Evolutionary conservation across 148 eudicot species (phyloP).

Genomic region (Pharnaceum exiguum): DNA sequence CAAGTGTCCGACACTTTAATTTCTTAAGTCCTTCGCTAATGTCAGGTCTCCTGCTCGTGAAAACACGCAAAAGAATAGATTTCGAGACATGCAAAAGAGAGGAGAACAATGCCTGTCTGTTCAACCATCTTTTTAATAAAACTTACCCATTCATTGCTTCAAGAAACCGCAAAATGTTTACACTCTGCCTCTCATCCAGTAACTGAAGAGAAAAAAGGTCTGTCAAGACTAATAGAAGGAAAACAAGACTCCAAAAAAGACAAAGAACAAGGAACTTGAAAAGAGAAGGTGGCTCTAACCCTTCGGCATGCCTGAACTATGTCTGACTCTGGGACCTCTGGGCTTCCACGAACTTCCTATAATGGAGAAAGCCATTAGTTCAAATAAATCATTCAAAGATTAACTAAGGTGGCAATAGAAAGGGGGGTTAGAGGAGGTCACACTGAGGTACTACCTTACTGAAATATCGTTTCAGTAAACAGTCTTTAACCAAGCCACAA

Average conservation of each 20-base stretch:
- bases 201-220: slow-evolving; percentile 42
- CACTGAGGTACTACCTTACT: slow-evolving; percentile 56
- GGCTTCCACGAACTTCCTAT: slow-evolving; percentile 87
- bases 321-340: slow-evolving; percentile 80
- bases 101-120: neutral
- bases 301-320: slow-evolving; percentile 94
- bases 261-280: neutral
- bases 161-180: slow-evolving; percentile 78
- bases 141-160: slow-evolving; percentile 86
- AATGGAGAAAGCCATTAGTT: slow-evolving; percentile 2
- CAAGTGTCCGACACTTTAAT: slow-evolving; percentile 78
- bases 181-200: slow-evolving; percentile 84
- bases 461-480: slow-evolving; percentile 83
- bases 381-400: slow-evolving; percentile 4
- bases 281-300: slow-evolving; percentile 40
- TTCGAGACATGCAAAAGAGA: neutral
- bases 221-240: no score
- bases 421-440: neutral
- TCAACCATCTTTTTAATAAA: neutral
- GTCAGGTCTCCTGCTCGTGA: slow-evolving; percentile 78
- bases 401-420: no score
- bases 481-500: slow-evolving; percentile 82
- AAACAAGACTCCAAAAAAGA: no score
- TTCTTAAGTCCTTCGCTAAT: slow-evolving; percentile 73
- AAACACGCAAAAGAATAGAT: slow-evolving; percentile 1